Evolutionary conservation across 2,329 filamentous ascomycete genomes (phyloP).

Genomic region (Fusarium solani-melongenae): DNA sequence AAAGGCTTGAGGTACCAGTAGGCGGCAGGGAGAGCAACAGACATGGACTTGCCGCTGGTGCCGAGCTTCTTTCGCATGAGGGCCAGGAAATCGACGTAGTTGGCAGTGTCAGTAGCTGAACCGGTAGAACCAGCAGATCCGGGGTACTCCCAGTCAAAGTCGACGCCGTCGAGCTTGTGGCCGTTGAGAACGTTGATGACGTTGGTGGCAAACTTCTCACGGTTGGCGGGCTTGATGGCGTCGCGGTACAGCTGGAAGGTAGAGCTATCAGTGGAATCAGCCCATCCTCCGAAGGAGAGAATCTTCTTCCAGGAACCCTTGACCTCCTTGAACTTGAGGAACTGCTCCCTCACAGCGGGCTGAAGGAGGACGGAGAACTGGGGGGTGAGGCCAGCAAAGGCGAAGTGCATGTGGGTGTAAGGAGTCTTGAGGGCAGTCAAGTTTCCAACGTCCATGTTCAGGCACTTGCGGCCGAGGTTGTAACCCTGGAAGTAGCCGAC

Average conservation of each 20-base stretch:
- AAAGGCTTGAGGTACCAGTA: slow-evolving; percentile 54
- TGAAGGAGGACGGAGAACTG: slow-evolving; percentile 29
- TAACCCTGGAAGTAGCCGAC: slow-evolving; percentile 51
- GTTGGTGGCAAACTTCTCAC: slow-evolving; percentile 50
- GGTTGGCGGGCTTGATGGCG: slow-evolving; percentile 49
- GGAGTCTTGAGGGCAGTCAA: slow-evolving; percentile 32
- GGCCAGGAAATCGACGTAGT: slow-evolving; percentile 51
- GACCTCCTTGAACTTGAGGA: slow-evolving; percentile 45
- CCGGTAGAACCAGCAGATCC: slow-evolving; percentile 41
- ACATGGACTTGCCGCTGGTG: slow-evolving; percentile 45
- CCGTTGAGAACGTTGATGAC: slow-evolving; percentile 53
- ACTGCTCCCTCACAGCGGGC: slow-evolving; percentile 42
- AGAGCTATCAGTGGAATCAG: slow-evolving; percentile 41
- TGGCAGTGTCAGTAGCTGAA: slow-evolving; percentile 46
- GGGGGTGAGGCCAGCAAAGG: slow-evolving; percentile 43
- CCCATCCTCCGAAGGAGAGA: slow-evolving; percentile 52
- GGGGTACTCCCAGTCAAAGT: slow-evolving; percentile 62
- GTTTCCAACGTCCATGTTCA: slow-evolving; percentile 45
- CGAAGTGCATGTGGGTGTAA: slow-evolving; percentile 50
- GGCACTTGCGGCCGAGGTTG: slow-evolving; percentile 43
- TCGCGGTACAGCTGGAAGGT: slow-evolving; percentile 45
- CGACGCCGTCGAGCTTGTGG: slow-evolving; percentile 55
- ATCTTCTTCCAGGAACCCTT: slow-evolving; percentile 46
- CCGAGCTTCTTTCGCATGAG: slow-evolving; percentile 43
- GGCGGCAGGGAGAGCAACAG: slow-evolving; percentile 52